These are phyloP conservation scores for Acidomyces sp. DNA, from an alignment of 495 filamentous ascomycete genomes.

Conservation along the genomic window DNA sequence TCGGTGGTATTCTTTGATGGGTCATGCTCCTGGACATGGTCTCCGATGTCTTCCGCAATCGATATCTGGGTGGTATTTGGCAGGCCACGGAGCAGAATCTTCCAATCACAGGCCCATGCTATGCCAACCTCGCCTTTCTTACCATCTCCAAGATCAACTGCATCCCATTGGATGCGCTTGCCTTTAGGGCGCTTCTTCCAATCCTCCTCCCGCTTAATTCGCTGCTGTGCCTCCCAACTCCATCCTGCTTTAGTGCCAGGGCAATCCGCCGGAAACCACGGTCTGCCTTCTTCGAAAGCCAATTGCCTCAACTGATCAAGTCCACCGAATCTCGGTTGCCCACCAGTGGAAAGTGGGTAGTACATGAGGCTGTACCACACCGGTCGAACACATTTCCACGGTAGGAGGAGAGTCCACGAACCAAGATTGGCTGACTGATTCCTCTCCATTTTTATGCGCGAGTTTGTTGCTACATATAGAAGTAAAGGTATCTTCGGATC, in stretches of 20 bases:
- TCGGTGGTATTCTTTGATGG: neutral
- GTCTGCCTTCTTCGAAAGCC: slow-evolving; percentile 60
- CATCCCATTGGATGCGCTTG: slow-evolving; percentile 63
- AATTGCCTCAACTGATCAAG: slow-evolving; percentile 68
- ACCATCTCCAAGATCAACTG: slow-evolving; percentile 57
- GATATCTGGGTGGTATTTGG: neutral
- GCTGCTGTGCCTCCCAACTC: slow-evolving; percentile 58
- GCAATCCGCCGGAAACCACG: slow-evolving; percentile 84
- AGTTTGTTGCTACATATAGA: slow-evolving; percentile 45
- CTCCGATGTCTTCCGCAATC: neutral
- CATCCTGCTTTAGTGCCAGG: slow-evolving; percentile 71
- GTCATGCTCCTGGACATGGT: neutral
- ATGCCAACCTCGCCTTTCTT: slow-evolving; percentile 72
- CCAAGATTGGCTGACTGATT: slow-evolving; percentile 38
- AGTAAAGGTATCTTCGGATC: slow-evolving; percentile 78
- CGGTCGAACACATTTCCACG: slow-evolving; percentile 80
- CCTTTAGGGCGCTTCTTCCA: slow-evolving; percentile 77
- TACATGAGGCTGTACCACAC: slow-evolving; percentile 83
- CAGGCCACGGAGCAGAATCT: slow-evolving; percentile 37
- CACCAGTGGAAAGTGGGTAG: slow-evolving; percentile 67
- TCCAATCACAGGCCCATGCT: slow-evolving; percentile 85
- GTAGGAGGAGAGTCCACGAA: slow-evolving; percentile 73
- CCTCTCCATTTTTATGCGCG: slow-evolving; percentile 13
- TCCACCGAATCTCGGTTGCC: slow-evolving; percentile 71
- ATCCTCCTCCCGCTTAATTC: slow-evolving; percentile 42